A percentile compares a stretch with the other conserved stretches of the same genome.
Evolutionary conservation across 108 stramenopile genomes (phyloP).

Genomic region (Aureococcus anophagefferens): DNA sequence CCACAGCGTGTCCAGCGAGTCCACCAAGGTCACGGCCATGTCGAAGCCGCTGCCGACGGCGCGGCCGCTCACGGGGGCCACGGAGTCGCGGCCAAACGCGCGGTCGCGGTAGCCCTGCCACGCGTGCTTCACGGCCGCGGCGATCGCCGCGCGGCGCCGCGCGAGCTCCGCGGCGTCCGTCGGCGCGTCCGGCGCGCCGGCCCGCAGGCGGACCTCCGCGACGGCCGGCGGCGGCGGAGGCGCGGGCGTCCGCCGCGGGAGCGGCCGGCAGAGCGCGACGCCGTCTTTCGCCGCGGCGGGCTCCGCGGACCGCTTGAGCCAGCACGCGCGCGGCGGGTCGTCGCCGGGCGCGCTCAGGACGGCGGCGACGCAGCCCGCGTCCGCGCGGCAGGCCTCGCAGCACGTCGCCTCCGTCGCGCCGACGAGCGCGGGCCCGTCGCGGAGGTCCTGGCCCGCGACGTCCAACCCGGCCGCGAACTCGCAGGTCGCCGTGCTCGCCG

Average conservation of each 20-base stretch:
- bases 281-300: not conserved
- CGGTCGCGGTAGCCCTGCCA: constrained; percentile 41
- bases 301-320: not conserved
- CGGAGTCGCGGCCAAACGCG: constrained; percentile 71
- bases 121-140: constrained; percentile 60
- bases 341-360: not conserved
- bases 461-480: not conserved
- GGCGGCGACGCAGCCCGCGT: not conserved
- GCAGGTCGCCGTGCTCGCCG: not conserved
- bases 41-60: constrained; percentile 64
- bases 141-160: constrained; percentile 23
- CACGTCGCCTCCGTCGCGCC: not conserved
- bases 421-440: not conserved
- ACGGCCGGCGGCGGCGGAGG: too few relatives aligned
- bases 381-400: not conserved
- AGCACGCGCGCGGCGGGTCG: not conserved
- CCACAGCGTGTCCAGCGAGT: constrained; percentile 91
- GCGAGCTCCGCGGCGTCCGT: too few relatives aligned
- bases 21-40: constrained; percentile 80
- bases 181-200: too few relatives aligned
- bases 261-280: not conserved
- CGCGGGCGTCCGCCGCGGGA: too few relatives aligned
- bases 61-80: constrained; percentile 45
- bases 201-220: too few relatives aligned
- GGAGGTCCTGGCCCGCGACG: not conserved